Base-by-base conservation (phyloP, 2,329 filamentous ascomycete species). In the Acrocalymma vagum region DNA sequence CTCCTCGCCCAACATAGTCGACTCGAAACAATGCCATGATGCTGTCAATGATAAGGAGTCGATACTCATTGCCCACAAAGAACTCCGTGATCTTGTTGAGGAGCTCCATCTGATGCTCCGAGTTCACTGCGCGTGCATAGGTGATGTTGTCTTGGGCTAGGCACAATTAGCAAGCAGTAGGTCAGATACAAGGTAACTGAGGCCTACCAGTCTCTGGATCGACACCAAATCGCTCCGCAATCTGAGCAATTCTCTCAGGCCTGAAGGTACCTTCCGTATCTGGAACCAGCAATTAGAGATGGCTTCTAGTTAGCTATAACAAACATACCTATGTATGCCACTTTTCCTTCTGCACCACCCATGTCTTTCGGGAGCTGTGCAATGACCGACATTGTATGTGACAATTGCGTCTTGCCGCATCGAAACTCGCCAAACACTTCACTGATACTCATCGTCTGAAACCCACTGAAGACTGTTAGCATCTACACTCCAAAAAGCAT, bases 1-100 rank as follows among this genome's bases (percentile, higher is more conserved):
- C 85, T 13, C 83, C 85, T 38, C 85, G 81, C 6, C 85, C 85
- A 53, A 76, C 78, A 55, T 81, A 88, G 66, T 87, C 85, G 29
- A 84, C 83, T 22, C 85, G 80, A 57, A 86, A 88, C 39, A 84
- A 80, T 30, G 84, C 82, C 79, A 87, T 86, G 58, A 87, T 84
- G 56, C 83, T 86, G 68, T 88, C 85, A 56, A 88, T 80, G 50
- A 88, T 78, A 34, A 88, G 73, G 35, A 88, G 77, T 18, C 84
- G 79, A 56, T 84, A 88, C 52, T 85, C 79, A 27, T 84, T 83
- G 7, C 75, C 77, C 9, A 80, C 78, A 58, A 88, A 86, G 45
- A 80, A 79, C 45, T 78, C 78, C 26, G 81, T 76, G 9, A 87
- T 74, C 11, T 76, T 77, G 62, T 85, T 83, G 21, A 87, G 72